Percentiles rank a stretch among this genome's conserved stretches.
Conservation (phyloP, 192 early-diverging fungal species). For the Blastocladiella britannica region DNA sequence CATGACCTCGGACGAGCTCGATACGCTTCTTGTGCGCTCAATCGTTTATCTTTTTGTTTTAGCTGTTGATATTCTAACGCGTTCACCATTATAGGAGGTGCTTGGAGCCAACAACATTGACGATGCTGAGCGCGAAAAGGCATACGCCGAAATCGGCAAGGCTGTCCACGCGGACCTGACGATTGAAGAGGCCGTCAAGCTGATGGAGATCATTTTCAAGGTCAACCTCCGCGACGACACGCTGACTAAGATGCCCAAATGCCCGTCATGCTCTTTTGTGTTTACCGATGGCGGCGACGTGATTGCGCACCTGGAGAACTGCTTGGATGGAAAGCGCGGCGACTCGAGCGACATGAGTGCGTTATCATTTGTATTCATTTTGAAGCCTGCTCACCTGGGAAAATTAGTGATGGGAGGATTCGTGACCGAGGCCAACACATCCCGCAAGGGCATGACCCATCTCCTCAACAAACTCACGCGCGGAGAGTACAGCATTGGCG, state of each 20-base stretch:
- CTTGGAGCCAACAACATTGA: no score
- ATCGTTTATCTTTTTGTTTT: no score
- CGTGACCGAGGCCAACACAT: conserved; percentile 50
- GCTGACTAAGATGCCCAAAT: background rate
- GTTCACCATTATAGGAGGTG: no score
- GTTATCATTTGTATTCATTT: no score
- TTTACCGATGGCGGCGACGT: conserved; percentile 1
- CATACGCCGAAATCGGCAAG: background rate
- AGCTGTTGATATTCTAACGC: no score
- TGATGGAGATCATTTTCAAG: background rate
- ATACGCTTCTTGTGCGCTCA: no score
- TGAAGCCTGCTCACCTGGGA: no score
- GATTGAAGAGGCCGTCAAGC: background rate
- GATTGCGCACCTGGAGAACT: no score
- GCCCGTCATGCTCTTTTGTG: background rate
- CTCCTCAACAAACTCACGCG: conserved; percentile 42
- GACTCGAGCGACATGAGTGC: no score
- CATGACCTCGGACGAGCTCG: no score
- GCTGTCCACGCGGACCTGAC: background rate
- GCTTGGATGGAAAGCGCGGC: no score
- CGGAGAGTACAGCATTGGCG: conserved; percentile 32
- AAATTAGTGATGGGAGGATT: conserved; percentile 57
- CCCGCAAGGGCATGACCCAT: conserved; percentile 45
- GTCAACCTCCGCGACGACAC: background rate
- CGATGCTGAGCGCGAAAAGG: no score